Evolutionary conservation across 2,329 filamentous ascomycete genomes (phyloP).

Genomic region (Trichoderma sp.): DNA sequence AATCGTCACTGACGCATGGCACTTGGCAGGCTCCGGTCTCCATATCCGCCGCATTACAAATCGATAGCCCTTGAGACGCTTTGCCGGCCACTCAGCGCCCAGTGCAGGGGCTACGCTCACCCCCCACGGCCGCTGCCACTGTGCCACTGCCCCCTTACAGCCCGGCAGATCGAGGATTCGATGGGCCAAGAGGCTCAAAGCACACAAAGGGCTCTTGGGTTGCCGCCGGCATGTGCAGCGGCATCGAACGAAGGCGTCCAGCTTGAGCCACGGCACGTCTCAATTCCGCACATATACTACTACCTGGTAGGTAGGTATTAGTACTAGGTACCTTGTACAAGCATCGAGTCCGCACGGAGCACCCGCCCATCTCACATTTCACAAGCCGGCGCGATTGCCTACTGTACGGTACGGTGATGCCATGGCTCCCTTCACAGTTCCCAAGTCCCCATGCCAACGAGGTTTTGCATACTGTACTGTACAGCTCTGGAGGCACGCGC

Average conservation of each 20-base stretch:
- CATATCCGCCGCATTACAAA: constrained; percentile 17
- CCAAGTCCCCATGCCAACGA: neutral
- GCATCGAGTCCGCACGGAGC: neutral
- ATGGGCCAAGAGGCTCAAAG: constrained; percentile 10
- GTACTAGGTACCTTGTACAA: no score
- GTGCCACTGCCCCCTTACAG: constrained; percentile 13
- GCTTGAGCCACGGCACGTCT: constrained; percentile 1
- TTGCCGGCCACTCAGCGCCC: no score
- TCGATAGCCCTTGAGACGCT: constrained; percentile 7
- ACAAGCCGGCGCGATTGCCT: neutral
- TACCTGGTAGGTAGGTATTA: neutral
- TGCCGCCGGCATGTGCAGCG: constrained; percentile 16
- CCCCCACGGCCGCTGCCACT: neutral
- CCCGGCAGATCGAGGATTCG: constrained; percentile 16
- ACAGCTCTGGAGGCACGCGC: neutral
- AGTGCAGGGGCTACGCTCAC: constrained; percentile 8
- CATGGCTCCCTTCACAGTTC: neutral
- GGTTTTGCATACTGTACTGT: constrained; percentile 2
- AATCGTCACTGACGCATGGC: constrained; percentile 9
- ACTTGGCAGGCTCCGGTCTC: neutral
- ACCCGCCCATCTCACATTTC: neutral
- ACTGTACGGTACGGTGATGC: neutral
- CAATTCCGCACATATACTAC: constrained; percentile 4
- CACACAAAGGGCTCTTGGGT: neutral
- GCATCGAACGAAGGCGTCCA: neutral